Percentiles rank a stretch among this genome's conserved stretches.
Evolutionary conservation across 2,329 filamentous ascomycete species (phyloP).

Genomic region (Cladosporium sp.): DNA sequence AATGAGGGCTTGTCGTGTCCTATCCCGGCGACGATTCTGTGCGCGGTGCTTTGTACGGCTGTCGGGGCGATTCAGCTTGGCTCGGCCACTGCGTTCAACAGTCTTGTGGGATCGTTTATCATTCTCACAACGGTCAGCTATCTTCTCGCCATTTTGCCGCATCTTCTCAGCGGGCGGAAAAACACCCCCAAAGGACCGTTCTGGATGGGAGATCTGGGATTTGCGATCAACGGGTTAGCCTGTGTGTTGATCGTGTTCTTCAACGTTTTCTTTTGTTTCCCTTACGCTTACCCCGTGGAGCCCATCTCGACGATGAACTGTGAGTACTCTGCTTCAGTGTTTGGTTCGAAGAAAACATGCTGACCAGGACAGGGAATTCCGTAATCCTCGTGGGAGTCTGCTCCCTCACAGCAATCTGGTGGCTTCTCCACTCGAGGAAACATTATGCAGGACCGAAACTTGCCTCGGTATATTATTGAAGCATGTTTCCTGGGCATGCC

Average conservation of each 20-base stretch:
- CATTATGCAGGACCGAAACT: slow-evolving; percentile 51
- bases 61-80: slow-evolving; percentile 33
- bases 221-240: slow-evolving; percentile 28
- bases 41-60: slow-evolving; percentile 46
- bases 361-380: slow-evolving; percentile 44
- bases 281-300: slow-evolving; percentile 26
- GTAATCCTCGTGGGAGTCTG: slow-evolving; percentile 50
- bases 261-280: slow-evolving; percentile 35
- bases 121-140: slow-evolving; percentile 32
- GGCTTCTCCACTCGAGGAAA: slow-evolving; percentile 43
- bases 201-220: slow-evolving; percentile 32
- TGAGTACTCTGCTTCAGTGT: slow-evolving; percentile 26
- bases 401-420: slow-evolving; percentile 46
- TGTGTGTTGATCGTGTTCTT: slow-evolving; percentile 33
- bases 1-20: slow-evolving; percentile 54
- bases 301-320: slow-evolving; percentile 28
- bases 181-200: slow-evolving; percentile 32
- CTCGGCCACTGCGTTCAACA: slow-evolving; percentile 30
- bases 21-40: slow-evolving; percentile 54
- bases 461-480: too few species aligned
- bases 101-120: slow-evolving; percentile 34
- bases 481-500: too few species aligned
- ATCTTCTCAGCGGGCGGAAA: slow-evolving; percentile 29
- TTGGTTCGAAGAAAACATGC: slow-evolving; percentile 34
- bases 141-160: slow-evolving; percentile 32